phyloP scores from a whole-genome alignment of 805 yeast species.

The Pichia exigua region DNA sequence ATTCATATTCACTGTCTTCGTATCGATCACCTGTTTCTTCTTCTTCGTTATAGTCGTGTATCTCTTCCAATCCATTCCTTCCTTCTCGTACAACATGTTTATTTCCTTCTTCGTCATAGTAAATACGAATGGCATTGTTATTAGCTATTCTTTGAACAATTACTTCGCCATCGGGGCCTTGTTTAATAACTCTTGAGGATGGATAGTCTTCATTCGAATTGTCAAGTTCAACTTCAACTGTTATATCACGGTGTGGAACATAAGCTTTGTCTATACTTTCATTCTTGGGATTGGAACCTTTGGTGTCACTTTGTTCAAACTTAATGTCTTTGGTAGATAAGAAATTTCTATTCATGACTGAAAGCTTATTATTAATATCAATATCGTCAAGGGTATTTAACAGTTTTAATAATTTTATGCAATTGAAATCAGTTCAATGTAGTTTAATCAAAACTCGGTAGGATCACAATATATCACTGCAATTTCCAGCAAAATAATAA shows the following conservation, averaged over 20 bases:
- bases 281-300: background rate
- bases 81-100: constrained; percentile 2
- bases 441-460: background rate
- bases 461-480: too few species aligned
- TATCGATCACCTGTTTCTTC: constrained; percentile 4
- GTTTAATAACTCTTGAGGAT: constrained; percentile 59
- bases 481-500: background rate
- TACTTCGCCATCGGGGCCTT: constrained; percentile 65
- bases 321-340: constrained; percentile 20
- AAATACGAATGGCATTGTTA: constrained; percentile 19
- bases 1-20: constrained; percentile 10
- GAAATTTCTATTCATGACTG: constrained; percentile 9
- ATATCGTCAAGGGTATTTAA: background rate
- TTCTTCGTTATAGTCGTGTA: constrained; percentile 2
- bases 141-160: constrained; percentile 50
- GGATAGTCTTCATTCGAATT: constrained; percentile 62
- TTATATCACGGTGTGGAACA: constrained; percentile 7
- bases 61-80: constrained; percentile 9
- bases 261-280: background rate
- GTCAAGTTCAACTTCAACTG: constrained; percentile 38
- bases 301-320: constrained; percentile 14
- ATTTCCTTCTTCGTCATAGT: constrained; percentile 7
- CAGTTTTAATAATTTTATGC: background rate
- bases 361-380: background rate
- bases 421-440: background rate